Evolutionary conservation across 2,329 filamentous ascomycete genomes (phyloP).

Genomic region (Paramyrothecium sp.): DNA sequence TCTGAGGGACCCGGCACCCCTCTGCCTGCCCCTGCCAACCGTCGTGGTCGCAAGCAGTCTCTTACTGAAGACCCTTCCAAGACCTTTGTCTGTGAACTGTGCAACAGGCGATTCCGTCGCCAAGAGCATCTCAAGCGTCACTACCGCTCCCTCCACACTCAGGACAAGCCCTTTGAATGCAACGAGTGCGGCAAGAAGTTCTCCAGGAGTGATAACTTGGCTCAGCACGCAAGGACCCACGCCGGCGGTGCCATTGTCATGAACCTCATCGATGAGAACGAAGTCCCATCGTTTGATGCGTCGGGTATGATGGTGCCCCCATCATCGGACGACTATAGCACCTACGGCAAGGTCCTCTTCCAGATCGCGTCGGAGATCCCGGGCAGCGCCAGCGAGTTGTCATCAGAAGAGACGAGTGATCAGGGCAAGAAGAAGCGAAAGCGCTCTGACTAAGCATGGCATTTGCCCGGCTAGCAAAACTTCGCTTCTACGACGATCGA

Average conservation of each 20-base stretch:
- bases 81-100: slow-evolving; percentile 95
- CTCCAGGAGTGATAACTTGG: slow-evolving; percentile 94
- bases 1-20: slow-evolving; percentile 43
- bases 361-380: slow-evolving; percentile 74
- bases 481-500: neutral
- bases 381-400: slow-evolving; percentile 59
- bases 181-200: slow-evolving; percentile 99
- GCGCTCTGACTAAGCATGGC: slow-evolving; percentile 59
- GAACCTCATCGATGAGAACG: slow-evolving; percentile 76
- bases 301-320: slow-evolving; percentile 36
- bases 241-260: slow-evolving; percentile 87
- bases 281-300: slow-evolving; percentile 43
- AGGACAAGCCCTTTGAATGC: slow-evolving; percentile 98
- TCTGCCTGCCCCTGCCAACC: slow-evolving; percentile 66
- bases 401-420: slow-evolving; percentile 51
- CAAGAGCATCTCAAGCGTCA: slow-evolving; percentile 99
- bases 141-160: slow-evolving; percentile 95
- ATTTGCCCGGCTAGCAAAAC: neutral
- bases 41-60: slow-evolving; percentile 96
- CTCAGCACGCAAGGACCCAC: slow-evolving; percentile 93
- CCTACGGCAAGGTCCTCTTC: slow-evolving; percentile 76
- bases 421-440: slow-evolving; percentile 66
- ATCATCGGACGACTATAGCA: slow-evolving; percentile 61
- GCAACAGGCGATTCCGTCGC: slow-evolving; percentile 94
- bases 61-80: slow-evolving; percentile 97